Percentiles rank a stretch among this genome's conserved stretches.
phyloP scores from a whole-genome alignment of 257 asterid genomes.

The Petunia axillaris region DNA sequence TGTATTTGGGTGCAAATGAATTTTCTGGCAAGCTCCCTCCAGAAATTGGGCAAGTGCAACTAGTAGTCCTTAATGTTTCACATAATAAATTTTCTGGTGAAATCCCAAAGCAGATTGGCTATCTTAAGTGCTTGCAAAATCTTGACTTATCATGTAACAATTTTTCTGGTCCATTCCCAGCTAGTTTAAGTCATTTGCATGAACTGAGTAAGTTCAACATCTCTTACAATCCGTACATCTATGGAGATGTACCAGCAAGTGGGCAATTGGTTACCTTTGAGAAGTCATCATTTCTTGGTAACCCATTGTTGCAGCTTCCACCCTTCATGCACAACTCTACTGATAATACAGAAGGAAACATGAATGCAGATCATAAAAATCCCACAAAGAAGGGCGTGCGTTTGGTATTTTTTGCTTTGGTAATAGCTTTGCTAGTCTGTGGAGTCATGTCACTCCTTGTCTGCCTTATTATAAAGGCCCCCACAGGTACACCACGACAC shows the following conservation, averaged over 20 bases:
- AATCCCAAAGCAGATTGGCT: slow-evolving; percentile 69
- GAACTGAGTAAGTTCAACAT: slow-evolving; percentile 77
- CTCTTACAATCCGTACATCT: slow-evolving; percentile 72
- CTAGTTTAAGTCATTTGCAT: slow-evolving; percentile 53
- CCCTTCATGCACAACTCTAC: slow-evolving; percentile 56
- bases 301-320: slow-evolving; percentile 70
- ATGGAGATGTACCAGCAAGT: slow-evolving; percentile 62
- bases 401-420: slow-evolving; percentile 49
- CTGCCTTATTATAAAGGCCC: slow-evolving; percentile 56
- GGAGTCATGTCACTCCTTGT: slow-evolving; percentile 61
- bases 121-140: slow-evolving; percentile 66
- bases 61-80: slow-evolving; percentile 62
- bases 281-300: slow-evolving; percentile 74
- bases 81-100: slow-evolving; percentile 62
- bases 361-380: slow-evolving; percentile 4
- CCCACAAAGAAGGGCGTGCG: slow-evolving; percentile 41
- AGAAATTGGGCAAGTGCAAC: slow-evolving; percentile 50
- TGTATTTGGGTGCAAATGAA: slow-evolving; percentile 67
- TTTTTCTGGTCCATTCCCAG: slow-evolving; percentile 76
- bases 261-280: slow-evolving; percentile 83
- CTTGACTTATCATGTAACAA: slow-evolving; percentile 79
- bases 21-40: slow-evolving; percentile 63
- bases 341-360: slow-evolving; percentile 14
- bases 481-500: slow-evolving; percentile 40
- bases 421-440: slow-evolving; percentile 60